Percentiles rank a stretch among this genome's conserved stretches.
These are phyloP conservation scores for Amylocarpus encephaloides DNA, from an alignment of 2,329 filamentous ascomycete species.

Conservation along the genomic window DNA sequence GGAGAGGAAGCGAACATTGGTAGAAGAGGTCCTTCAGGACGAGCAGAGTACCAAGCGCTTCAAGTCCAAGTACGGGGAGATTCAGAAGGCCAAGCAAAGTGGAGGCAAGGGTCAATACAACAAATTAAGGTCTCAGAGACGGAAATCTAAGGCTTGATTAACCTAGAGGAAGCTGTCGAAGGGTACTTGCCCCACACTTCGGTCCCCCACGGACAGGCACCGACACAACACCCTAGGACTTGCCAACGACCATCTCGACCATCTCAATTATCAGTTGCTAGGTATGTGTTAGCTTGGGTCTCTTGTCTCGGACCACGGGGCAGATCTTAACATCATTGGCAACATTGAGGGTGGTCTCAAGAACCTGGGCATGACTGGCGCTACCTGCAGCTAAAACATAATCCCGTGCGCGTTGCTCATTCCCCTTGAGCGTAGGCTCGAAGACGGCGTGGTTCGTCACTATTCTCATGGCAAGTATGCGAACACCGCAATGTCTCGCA, in stretches of 20 bases:
- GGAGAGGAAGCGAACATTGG: constrained; percentile 78
- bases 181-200: background rate
- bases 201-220: background rate
- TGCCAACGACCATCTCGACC: constrained; percentile 3
- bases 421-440: constrained; percentile 50
- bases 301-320: background rate
- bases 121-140: constrained; percentile 50
- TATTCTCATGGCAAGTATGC: constrained; percentile 57
- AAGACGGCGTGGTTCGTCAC: constrained; percentile 60
- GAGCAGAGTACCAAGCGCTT: constrained; percentile 65
- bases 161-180: constrained; percentile 1
- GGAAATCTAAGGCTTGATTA: constrained; percentile 12
- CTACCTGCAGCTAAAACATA: constrained; percentile 50
- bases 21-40: constrained; percentile 72
- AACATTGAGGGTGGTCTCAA: constrained; percentile 53
- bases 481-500: constrained; percentile 56
- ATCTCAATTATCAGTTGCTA: constrained; percentile 11
- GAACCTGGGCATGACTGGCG: constrained; percentile 59
- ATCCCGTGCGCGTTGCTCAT: constrained; percentile 37
- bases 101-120: constrained; percentile 91
- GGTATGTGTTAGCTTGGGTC: constrained; percentile 1
- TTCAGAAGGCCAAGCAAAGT: constrained; percentile 75
- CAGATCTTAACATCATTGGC: constrained; percentile 41
- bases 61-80: constrained; percentile 79
- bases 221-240: too few relatives aligned